Evolutionary conservation across 129 eudicot species (phyloP).

Genomic region (Helichrysum umbraculigerum): DNA sequence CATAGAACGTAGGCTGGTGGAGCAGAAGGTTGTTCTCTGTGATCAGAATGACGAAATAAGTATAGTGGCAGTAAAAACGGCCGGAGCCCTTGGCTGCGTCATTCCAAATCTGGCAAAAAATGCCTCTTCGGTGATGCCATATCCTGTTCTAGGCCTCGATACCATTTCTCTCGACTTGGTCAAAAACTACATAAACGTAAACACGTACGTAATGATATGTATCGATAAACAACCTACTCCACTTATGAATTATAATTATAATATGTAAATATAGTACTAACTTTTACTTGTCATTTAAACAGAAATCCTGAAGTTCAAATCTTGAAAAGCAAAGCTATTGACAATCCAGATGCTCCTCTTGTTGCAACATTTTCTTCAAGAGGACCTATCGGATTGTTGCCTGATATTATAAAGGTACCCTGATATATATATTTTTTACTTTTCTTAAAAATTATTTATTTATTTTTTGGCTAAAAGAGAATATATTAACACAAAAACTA

Average conservation of each 20-base stretch:
- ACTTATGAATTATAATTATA: no score
- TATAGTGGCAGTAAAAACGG: no score
- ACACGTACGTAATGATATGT: slow-evolving; percentile 30
- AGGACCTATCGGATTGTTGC: slow-evolving; percentile 39
- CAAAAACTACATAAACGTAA: slow-evolving; percentile 28
- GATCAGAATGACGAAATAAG: neutral
- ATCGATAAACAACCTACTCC: neutral
- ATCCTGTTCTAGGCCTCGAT: slow-evolving; percentile 28
- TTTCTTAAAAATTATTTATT: no score
- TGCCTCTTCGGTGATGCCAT: slow-evolving; percentile 11
- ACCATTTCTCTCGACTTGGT: slow-evolving; percentile 8
- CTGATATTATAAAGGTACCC: slow-evolving; percentile 41
- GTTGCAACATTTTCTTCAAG: slow-evolving; percentile 46
- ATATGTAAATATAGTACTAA: neutral
- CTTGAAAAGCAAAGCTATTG: slow-evolving; percentile 19
- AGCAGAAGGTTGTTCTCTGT: slow-evolving; percentile 50
- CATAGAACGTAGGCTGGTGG: slow-evolving; percentile 32
- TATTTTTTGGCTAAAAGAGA: no score
- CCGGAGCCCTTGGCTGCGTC: slow-evolving; percentile 36
- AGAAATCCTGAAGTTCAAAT: slow-evolving; percentile 25
- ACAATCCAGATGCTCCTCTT: slow-evolving; percentile 29
- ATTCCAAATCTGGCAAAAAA: neutral
- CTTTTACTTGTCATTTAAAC: neutral
- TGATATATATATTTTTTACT: no score
- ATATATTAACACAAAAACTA: no score